These are phyloP conservation scores for Teratosphaeria gauchensis DNA, from an alignment of 2,329 filamentous ascomycete genomes.

Conservation along the genomic window DNA sequence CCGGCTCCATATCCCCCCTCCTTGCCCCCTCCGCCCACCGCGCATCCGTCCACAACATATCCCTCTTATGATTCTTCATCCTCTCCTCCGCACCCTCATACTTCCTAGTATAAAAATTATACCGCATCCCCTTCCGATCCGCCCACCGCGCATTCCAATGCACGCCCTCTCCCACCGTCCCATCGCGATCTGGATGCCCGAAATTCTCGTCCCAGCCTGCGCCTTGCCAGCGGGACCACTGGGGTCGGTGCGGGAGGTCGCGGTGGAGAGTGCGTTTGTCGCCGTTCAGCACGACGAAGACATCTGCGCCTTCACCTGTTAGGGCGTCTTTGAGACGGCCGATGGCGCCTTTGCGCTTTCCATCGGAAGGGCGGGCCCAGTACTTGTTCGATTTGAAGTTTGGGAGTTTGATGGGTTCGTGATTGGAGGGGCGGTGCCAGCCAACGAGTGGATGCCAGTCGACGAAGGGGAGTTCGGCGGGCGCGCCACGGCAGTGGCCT, in stretches of 20 bases:
- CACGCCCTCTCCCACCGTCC: not conserved
- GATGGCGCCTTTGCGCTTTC: slow-evolving; percentile 26
- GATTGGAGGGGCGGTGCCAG: slow-evolving; percentile 11
- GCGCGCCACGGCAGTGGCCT: slow-evolving; percentile 15
- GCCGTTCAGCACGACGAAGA: slow-evolving; percentile 33
- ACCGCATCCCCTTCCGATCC: slow-evolving; percentile 10
- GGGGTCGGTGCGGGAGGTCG: slow-evolving; percentile 27
- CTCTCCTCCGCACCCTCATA: slow-evolving; percentile 11
- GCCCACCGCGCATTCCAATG: slow-evolving; percentile 12
- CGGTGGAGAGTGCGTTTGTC: slow-evolving; percentile 29
- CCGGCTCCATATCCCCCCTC: slow-evolving; percentile 5
- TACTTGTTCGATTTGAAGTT: slow-evolving; percentile 29
- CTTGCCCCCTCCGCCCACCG: slow-evolving; percentile 13
- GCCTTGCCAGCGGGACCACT: slow-evolving; percentile 27
- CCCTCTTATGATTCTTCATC: slow-evolving; percentile 3
- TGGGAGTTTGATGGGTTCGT: slow-evolving; percentile 7
- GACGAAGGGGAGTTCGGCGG: slow-evolving; percentile 20
- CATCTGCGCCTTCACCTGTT: slow-evolving; percentile 34
- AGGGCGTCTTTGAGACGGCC: slow-evolving; percentile 36
- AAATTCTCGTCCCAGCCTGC: slow-evolving; percentile 1
- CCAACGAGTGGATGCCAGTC: slow-evolving; percentile 6
- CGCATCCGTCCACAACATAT: slow-evolving; percentile 21
- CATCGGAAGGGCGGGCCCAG: slow-evolving; percentile 38
- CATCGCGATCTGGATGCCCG: slow-evolving; percentile 7
- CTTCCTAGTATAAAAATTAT: slow-evolving; percentile 21